Conservation (phyloP, 2,329 filamentous ascomycete species). For the Hypoxylon sp. region DNA sequence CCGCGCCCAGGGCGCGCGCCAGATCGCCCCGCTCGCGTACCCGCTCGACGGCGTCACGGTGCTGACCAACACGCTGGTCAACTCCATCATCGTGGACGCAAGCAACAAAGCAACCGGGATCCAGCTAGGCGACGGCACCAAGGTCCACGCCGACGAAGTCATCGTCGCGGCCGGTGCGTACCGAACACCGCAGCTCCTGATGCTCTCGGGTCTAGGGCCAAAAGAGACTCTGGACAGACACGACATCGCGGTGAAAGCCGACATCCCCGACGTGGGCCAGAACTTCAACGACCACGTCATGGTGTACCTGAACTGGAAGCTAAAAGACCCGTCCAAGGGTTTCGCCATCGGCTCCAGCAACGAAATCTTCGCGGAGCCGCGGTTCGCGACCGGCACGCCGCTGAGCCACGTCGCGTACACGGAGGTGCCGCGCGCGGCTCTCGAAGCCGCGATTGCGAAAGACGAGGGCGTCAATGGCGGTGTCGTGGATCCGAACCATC, state of each 20-base stretch:
- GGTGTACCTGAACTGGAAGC: constrained; percentile 37
- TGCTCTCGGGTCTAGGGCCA: constrained; percentile 38
- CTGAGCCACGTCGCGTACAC: constrained; percentile 32
- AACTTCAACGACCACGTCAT: constrained; percentile 37
- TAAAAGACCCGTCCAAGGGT: constrained; percentile 39
- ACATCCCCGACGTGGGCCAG: constrained; percentile 31
- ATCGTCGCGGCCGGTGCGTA: constrained; percentile 33
- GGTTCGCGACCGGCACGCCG: constrained; percentile 18
- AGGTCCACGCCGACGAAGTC: constrained; percentile 19
- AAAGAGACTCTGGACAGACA: constrained; percentile 20
- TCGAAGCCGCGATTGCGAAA: constrained; percentile 36
- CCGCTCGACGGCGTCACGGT: constrained; percentile 19
- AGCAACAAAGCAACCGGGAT: constrained; percentile 22
- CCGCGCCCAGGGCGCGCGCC: constrained; percentile 28
- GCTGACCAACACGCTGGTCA: constrained; percentile 35
- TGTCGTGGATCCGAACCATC: constrained; percentile 18
- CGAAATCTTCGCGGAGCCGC: constrained; percentile 32
- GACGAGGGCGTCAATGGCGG: constrained; percentile 41
- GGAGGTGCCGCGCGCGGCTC: constrained; percentile 14
- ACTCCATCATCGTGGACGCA: constrained; percentile 24
- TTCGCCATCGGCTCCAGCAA: constrained; percentile 39
- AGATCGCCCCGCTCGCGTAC: constrained; percentile 29
- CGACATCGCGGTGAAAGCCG: constrained; percentile 29
- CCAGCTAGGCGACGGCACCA: constrained; percentile 22
- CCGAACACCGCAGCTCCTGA: constrained; percentile 35